These are phyloP conservation scores for Cyberlindnera euphorbiae DNA, from an alignment of 805 yeast genomes.

Conservation along the genomic window DNA sequence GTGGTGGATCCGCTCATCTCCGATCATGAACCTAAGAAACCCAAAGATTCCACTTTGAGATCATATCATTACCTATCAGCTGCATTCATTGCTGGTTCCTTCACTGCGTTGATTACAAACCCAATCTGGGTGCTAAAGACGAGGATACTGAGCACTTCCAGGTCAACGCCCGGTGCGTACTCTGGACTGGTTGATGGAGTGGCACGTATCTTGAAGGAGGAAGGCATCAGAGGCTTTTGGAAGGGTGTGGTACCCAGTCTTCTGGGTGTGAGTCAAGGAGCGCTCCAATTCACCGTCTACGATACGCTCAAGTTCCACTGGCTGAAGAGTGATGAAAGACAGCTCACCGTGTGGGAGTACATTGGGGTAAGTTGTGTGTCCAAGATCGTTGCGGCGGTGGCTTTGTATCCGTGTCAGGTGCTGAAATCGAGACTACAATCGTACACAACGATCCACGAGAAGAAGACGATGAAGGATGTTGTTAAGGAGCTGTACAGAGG, in stretches of 20 bases:
- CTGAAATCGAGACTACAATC: conserved; percentile 72
- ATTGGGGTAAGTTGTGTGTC: conserved; percentile 62
- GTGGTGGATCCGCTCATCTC: conserved; percentile 3
- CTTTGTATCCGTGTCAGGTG: conserved; percentile 82
- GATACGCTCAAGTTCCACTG: conserved; percentile 60
- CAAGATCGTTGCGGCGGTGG: conserved; percentile 60
- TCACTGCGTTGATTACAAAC: conserved; percentile 75
- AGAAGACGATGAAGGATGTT: conserved; percentile 29
- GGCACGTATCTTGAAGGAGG: conserved; percentile 39
- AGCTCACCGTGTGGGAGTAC: conserved; percentile 50
- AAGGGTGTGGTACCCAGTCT: conserved; percentile 71
- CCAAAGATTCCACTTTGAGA: conserved; percentile 31
- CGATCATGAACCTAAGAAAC: conserved; percentile 8
- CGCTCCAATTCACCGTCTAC: conserved; percentile 81
- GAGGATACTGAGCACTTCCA: conserved; percentile 45
- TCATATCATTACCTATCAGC: conserved; percentile 45
- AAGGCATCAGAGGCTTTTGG: conserved; percentile 64
- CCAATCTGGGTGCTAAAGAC: conserved; percentile 97
- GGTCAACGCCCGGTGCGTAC: conserved; percentile 46
- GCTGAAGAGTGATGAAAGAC: conserved; percentile 20
- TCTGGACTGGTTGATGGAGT: conserved; percentile 54
- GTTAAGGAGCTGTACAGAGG: conserved; percentile 34
- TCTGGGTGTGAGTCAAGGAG: conserved; percentile 83
- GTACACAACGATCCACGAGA: conserved; percentile 29
- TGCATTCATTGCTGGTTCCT: conserved; percentile 67